Percentiles rank a stretch among this genome's conserved stretches.
These are phyloP conservation scores for Colletotrichum sp. DNA, from an alignment of 2,329 filamentous ascomycete genomes.

Conservation along the genomic window DNA sequence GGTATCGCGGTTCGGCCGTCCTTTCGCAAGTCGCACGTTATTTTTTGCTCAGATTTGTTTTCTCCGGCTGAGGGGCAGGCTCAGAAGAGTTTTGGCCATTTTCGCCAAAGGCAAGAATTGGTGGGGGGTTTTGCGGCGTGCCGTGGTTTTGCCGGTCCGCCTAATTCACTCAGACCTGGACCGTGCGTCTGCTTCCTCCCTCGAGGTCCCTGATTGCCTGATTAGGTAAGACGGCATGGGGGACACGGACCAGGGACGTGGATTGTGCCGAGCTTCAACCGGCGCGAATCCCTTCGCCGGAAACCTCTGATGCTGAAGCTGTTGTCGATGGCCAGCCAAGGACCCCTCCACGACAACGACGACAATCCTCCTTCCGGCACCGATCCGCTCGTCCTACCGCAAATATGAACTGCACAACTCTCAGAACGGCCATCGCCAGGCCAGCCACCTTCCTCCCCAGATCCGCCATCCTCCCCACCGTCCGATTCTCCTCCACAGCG, in stretches of 20 bases:
- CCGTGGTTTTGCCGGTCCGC: constrained; percentile 20
- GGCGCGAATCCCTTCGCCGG: constrained; percentile 13
- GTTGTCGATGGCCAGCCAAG: not conserved
- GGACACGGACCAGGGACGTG: not conserved
- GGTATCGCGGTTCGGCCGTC: constrained; percentile 1
- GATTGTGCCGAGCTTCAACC: constrained; percentile 14
- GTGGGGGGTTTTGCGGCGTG: constrained; percentile 20
- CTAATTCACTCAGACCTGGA: not conserved
- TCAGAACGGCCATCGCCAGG: not conserved
- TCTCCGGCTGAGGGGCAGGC: constrained; percentile 18
- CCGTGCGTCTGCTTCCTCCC: not conserved
- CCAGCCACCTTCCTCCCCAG: not conserved
- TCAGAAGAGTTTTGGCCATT: constrained; percentile 24
- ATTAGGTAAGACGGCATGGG: not conserved
- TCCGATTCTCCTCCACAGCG: constrained; percentile 16
- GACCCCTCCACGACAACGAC: not conserved
- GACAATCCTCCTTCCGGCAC: not conserved
- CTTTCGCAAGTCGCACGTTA: constrained; percentile 8
- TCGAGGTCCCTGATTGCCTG: not conserved
- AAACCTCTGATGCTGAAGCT: constrained; percentile 5
- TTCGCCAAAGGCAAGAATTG: constrained; percentile 22
- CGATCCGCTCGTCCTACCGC: too few species aligned
- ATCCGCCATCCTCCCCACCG: not conserved
- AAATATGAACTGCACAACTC: not conserved
- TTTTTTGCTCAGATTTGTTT: constrained; percentile 11